Base-by-base conservation (phyloP, 1,139 yeast species). In the Candida gigantensis region DNA sequence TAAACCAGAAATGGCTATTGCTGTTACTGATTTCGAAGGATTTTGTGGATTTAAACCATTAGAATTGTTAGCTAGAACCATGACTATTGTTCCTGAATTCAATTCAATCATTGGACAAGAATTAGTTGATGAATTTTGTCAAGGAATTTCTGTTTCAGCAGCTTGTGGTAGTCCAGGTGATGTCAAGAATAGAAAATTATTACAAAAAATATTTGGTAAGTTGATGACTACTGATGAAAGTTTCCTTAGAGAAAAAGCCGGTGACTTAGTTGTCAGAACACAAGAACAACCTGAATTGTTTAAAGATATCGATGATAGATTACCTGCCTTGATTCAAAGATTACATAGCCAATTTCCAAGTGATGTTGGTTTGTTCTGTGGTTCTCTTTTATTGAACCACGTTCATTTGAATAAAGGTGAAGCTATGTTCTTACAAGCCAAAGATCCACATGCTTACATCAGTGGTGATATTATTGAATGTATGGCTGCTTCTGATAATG, bases 1-100 rank as follows among this genome's bases (percentile, higher is more conserved):
- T 67, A 92, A 92, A 71, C 99, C 99, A 15, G 99, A 92, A 64
- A 94, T 92, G 97, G 97, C 98, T 36, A 81, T 92, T 58, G 98
- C 98, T 8, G 81, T 92, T 37, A 90, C 97, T 13, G 87, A 79
- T 43, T 92, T 92, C 53, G 97, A 92, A 68, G 98, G 97, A 0
- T 90, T 92, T 68, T 92, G 98, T 63, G 99, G 99, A 1, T 92
- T 92, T 71, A 84, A 94, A 60, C 98, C 98, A 9, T 75, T 90
- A 52, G 75, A 73, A 31, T 84, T 89, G 62, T 76, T 92, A 49
- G 79, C 82, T 26, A 68, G 68, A 32, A 79, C 88, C 45, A 74
- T 92, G 51, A 55, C 71, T 40, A 73, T 77, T 9, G 75, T 92
- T 36, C 92, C 95, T 4, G 97, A 89, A 62, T 77, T 94, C 40